A percentile compares a stretch with the other conserved stretches of the same genome.
phyloP scores from a whole-genome alignment of 192 early-diverging fungal species.

The Pilobolus umbonatus region DNA sequence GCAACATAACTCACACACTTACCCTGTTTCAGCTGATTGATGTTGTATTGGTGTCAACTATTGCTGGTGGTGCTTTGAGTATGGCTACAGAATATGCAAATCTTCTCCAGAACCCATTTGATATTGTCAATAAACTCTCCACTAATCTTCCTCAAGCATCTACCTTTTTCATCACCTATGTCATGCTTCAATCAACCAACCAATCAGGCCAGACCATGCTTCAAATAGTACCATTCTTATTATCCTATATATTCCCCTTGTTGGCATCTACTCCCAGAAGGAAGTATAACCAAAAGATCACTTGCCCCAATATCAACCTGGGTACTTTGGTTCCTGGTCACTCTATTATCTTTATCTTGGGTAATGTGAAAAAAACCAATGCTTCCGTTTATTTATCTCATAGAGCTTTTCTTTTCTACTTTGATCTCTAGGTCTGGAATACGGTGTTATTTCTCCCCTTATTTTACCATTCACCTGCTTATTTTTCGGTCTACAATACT shows the following conservation, averaged over 20 bases:
- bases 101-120: slow-evolving; percentile 46
- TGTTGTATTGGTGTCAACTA: slow-evolving; percentile 73
- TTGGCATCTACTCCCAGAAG: slow-evolving; percentile 71
- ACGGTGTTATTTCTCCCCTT: slow-evolving; percentile 76
- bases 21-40: slow-evolving; percentile 56
- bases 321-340: slow-evolving; percentile 62
- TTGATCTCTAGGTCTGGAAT: slow-evolving; percentile 68
- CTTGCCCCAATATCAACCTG: slow-evolving; percentile 48
- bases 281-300: slow-evolving; percentile 48
- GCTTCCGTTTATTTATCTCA: slow-evolving; percentile 15
- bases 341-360: slow-evolving; percentile 57
- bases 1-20: background rate
- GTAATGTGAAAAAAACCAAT: background rate
- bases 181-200: slow-evolving; percentile 68
- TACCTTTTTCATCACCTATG: slow-evolving; percentile 82
- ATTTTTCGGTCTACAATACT: slow-evolving; percentile 67
- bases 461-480: slow-evolving; percentile 68
- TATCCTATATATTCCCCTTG: slow-evolving; percentile 49
- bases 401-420: slow-evolving; percentile 17
- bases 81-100: slow-evolving; percentile 17
- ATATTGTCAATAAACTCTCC: slow-evolving; percentile 47
- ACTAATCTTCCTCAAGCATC: slow-evolving; percentile 66
- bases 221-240: slow-evolving; percentile 61
- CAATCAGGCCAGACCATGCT: slow-evolving; percentile 62
- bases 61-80: slow-evolving; percentile 51